Evolutionary conservation across 2,329 filamentous ascomycete species (phyloP), one percentile per base, ranked within the genome.

Genomic region (Penicillium sp.): DNA sequence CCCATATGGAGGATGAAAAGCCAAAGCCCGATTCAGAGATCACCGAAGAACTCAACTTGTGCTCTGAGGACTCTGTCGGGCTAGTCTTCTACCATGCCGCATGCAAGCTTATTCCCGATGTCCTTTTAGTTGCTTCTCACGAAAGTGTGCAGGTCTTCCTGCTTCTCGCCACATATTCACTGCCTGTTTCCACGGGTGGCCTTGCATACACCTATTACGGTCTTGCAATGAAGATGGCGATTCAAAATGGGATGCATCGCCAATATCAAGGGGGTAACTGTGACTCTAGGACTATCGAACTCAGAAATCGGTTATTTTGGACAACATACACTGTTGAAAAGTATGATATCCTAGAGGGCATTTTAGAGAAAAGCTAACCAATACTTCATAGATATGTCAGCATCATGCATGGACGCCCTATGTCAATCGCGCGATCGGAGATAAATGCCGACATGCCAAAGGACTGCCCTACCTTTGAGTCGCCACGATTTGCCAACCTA

Each of bases 201-300:
- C 67, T 85, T 19, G 80, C 80, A 0, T 85, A 84, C 58, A 82
- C 81, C 2, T 85, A 85, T 60, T 73, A 84, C 37, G 82, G 81
- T 6, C 68, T 85, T 9, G 81, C 81, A 0, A 73, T 84, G 53
- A 84, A 83, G 58, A 75, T 85, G 62, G 83, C 82, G 0, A 83
- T 85, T 15, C 82, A 84, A 59, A 85, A 85, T 62, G 83, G 83
- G 5, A 83, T 85, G 82, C 83, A 85, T 61, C 74, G 82, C 43
- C 80, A 75, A 50, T 81, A 79, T 57, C 68, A 75, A 0, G 79
- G 77, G 1, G 74, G 76, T 29, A 77, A 75, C 0, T 71, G 82
- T 21, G 77, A 81, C 50, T 69, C 76, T 13, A 73, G 74, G 29
- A 77, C 80, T 48, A 73, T 80, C n/a, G 82, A 84, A 69, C 78